Base-by-base conservation (phyloP, 2,329 filamentous ascomycete species). In the Plectosphaerella sp. region DNA sequence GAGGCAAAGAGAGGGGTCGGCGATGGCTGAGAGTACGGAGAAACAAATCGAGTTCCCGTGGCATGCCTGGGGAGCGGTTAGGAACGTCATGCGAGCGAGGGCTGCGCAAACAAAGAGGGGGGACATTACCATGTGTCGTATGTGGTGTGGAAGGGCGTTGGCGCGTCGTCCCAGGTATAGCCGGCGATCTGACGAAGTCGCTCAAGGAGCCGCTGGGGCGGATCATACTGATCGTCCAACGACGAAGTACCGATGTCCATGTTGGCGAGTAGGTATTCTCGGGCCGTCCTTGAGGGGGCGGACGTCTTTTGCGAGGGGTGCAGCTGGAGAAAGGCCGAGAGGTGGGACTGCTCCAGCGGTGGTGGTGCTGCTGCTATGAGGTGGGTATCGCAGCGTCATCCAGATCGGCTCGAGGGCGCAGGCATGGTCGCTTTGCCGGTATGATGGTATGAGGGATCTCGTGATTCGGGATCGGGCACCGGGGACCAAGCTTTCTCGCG, bases 71-170 rank as follows among this genome's bases (percentile, higher is more conserved):
- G 58, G 47, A 49, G 53, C 51, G 53, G 43, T 43, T 20, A 43
- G 41, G 10, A 41, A n/a, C 7, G 7, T 11, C 14, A 41, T 41
- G 10, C 10, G 2, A 18, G 15, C 16, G 37, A 18, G 5, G 10
- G 37, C 37, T 41, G 14, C 37, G 15, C 16, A 33, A 22, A 41
- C 20, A 22, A 18, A 11, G 14, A 22, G 28, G 14, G 12, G 16
- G 39, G 46, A 41, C 49, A 52, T 43, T 73, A 84, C 91, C 92
- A 97, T 73, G 92, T 91, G 67, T 95, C 91, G 70, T 96, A 97
- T 61, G 86, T 90, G 48, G 81, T 80, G 64, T 86, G 83, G 52
- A 79, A 73, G 11, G 82, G 81, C 24, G 69, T 68, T 52, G 64
- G 67, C 14, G 80, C 77, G 59, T 89, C 86, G 67, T 91, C 87